Percentiles rank a stretch among this genome's conserved stretches.
These are phyloP conservation scores for Plasmodiophora brassicae DNA, from an alignment of 208 protist species.

Conservation along the genomic window DNA sequence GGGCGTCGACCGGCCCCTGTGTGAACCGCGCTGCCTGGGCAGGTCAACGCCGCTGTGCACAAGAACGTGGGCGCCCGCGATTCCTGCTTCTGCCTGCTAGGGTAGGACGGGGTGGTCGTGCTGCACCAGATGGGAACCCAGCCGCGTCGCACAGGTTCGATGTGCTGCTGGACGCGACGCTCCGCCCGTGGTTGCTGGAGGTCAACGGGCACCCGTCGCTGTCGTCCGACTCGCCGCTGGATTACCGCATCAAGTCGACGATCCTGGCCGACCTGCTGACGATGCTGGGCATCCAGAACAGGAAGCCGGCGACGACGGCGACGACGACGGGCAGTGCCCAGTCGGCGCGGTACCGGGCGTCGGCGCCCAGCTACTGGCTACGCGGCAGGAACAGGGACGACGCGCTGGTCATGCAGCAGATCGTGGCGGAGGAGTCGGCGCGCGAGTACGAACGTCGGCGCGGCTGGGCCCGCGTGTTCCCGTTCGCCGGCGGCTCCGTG, in stretches of 20 bases:
- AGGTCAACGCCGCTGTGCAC: not conserved
- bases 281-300: not conserved
- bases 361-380: not conserved
- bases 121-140: not conserved
- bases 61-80: conserved; percentile 19
- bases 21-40: too few relatives aligned
- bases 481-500: not conserved
- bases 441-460: not conserved
- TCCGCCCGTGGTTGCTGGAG: conserved; percentile 49
- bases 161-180: conserved; percentile 45
- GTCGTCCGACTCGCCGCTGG: conserved; percentile 37
- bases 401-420: not conserved
- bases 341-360: conserved; percentile 1
- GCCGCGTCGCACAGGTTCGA: conserved; percentile 38
- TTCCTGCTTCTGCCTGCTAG: not conserved
- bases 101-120: not conserved
- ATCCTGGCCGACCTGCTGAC: conserved; percentile 17
- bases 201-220: conserved; percentile 47
- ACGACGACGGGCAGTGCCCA: too few relatives aligned
- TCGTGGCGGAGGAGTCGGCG: not conserved
- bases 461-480: not conserved
- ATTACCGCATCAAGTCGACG: conserved; percentile 36
- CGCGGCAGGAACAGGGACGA: conserved; percentile 6
- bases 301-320: not conserved
- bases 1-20: too few relatives aligned